Conservation (phyloP, 2,329 filamentous ascomycete genomes). For the Trichoderma afroharzianum region DNA sequence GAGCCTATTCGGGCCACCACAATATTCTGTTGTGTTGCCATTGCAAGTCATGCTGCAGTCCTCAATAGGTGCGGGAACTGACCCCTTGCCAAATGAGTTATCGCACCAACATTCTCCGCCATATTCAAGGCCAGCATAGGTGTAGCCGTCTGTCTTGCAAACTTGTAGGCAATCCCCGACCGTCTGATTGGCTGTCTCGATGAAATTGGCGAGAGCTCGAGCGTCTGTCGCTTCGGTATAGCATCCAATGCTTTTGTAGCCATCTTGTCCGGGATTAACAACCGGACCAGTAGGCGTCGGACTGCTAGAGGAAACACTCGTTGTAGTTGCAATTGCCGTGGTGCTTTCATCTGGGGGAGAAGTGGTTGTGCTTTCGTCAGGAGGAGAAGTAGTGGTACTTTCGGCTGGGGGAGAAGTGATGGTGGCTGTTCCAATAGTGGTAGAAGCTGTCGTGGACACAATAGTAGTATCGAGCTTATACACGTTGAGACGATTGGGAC, state of each 20-base stretch:
- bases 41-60: constrained; percentile 37
- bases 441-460: background rate
- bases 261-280: constrained; percentile 6
- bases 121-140: constrained; percentile 37
- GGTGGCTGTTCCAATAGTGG: constrained; percentile 30
- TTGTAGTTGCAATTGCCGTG: constrained; percentile 29
- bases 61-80: constrained; percentile 27
- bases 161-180: constrained; percentile 33
- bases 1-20: constrained; percentile 33
- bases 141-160: constrained; percentile 30
- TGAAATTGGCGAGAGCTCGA: constrained; percentile 32
- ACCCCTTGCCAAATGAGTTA: constrained; percentile 27
- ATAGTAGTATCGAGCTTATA: constrained; percentile 27
- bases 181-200: constrained; percentile 26
- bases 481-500: constrained; percentile 33
- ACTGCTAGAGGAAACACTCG: constrained; percentile 24
- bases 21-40: constrained; percentile 36
- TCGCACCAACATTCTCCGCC: constrained; percentile 41
- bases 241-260: constrained; percentile 36
- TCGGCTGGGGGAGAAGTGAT: background rate
- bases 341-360: background rate
- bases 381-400: background rate
- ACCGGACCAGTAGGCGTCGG: constrained; percentile 24
- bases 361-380: background rate
- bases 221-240: constrained; percentile 33